Base-by-base conservation (phyloP, 257 asterid genomes). In the Osmanthus fragrans region DNA sequence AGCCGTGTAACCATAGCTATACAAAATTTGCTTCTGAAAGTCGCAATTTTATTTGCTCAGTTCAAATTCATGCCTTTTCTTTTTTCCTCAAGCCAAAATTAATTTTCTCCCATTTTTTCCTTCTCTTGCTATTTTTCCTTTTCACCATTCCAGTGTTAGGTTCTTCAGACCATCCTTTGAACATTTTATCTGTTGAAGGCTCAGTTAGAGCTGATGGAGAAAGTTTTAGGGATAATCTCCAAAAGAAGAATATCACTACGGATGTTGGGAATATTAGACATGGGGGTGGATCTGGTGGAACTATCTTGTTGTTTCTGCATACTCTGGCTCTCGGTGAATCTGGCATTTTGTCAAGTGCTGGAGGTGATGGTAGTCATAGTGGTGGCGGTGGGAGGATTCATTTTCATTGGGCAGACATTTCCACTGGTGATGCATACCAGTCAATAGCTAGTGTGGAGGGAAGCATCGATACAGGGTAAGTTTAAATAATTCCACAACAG, bases 271-370 rank as follows among this genome's bases (percentile, higher is more conserved):
- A n/a, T n/a, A n/a, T n/a, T n/a, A n/a, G n/a, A n/a, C n/a, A n/a
- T 65, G 99, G 99, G 54, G 99, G 99, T 84, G 99, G 99, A 78
- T 96, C 99, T 78, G 99, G 99, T 74, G 99, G 99, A 80, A 90
- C 95, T 68, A 90, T 96, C 82, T 86, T 93, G 89, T 72, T 93
- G 79, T 96, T 92, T 84, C 79, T 93, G 89, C 92, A 80, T 51
- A 68, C 79, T 85, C 84, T 96, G 77, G 74, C 82, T 79, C 88
- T 96, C 76, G 84, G 86, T 64, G 87, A 73, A 32, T 79, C 89
- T 79, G 97, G 97, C 60, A 84, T 73, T 82, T 79, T 96, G 76
- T 90, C 99, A 77, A 92, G 94, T 86, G 86, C 76, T 80, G 99
- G 99, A 68, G 99, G 99, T 65, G 81, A 83, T 70, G 96, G 97